phyloP scores from a whole-genome alignment of 306 rosid species.

The Acacia confusa region DNA sequence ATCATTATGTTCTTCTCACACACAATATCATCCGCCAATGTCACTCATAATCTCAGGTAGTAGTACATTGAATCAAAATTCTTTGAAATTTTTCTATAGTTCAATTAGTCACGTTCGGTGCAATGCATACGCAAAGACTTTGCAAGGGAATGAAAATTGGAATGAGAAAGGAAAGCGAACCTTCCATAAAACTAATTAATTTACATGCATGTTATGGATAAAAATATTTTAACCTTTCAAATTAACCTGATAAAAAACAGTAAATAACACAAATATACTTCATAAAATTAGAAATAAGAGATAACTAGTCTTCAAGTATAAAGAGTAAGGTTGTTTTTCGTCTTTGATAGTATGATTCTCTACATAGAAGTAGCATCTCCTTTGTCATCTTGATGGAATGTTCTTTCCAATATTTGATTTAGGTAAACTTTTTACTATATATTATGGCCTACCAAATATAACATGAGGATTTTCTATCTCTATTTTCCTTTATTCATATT shows the following conservation, averaged over 20 bases:
- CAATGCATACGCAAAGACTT: neutral
- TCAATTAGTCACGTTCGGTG: neutral
- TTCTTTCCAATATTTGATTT: neutral
- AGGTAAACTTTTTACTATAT: neutral
- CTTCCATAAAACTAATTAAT: neutral
- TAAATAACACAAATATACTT: neutral
- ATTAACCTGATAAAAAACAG: too few species aligned
- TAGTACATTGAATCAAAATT: slow-evolving; percentile 6
- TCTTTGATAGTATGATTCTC: neutral
- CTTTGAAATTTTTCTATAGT: slow-evolving; percentile 15
- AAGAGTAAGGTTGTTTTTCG: neutral
- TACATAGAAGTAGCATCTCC: neutral
- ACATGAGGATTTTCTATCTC: neutral
- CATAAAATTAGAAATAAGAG: neutral
- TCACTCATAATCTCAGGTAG: slow-evolving; percentile 19
- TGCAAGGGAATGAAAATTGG: neutral
- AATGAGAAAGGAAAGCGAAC: neutral
- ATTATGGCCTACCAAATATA: neutral
- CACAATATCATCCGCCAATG: neutral
- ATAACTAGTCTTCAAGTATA: neutral
- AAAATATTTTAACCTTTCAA: neutral
- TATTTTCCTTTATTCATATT: neutral
- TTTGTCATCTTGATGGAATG: neutral
- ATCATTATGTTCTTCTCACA: slow-evolving; percentile 41
- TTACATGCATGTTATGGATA: neutral